phyloP scores from a whole-genome alignment of 768 basidiomycete genomes.

The Pulveroboletus sp. region DNA sequence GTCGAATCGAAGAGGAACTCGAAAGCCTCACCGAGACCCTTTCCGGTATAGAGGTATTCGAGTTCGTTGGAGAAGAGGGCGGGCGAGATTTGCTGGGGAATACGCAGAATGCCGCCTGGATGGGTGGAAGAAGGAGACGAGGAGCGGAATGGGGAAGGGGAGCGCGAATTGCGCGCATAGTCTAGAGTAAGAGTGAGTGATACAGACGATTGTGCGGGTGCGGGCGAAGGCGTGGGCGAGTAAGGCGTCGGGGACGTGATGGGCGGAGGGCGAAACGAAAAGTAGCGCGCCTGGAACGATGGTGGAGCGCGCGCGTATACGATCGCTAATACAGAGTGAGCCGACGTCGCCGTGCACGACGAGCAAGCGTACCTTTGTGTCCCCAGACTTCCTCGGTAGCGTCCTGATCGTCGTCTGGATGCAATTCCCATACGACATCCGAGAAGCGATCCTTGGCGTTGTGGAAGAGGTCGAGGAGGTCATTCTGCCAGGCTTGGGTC shows the following conservation, averaged over 20 bases:
- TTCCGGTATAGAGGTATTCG: constrained; percentile 93
- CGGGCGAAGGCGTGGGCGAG: constrained; percentile 46
- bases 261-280: constrained; percentile 67
- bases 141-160: constrained; percentile 45
- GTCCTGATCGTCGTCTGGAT: constrained; percentile 52
- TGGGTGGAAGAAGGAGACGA: constrained; percentile 47
- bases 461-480: constrained; percentile 74
- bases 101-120: constrained; percentile 50
- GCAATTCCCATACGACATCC: constrained; percentile 94
- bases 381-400: constrained; percentile 72
- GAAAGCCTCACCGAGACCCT: constrained; percentile 84
- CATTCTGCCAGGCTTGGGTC: constrained; percentile 73
- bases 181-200: constrained; percentile 54
- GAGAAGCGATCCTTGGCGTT: constrained; percentile 89
- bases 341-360: neutral
- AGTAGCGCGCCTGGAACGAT: constrained; percentile 86
- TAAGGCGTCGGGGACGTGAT: constrained; percentile 48
- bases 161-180: constrained; percentile 38
- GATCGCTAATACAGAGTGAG: constrained; percentile 55
- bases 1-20: constrained; percentile 78
- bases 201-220: constrained; percentile 57
- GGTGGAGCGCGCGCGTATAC: constrained; percentile 94
- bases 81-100: constrained; percentile 69
- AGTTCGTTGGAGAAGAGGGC: constrained; percentile 86
- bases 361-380: constrained; percentile 75